These are phyloP conservation scores for Penicillium turbatum DNA, from an alignment of 495 filamentous ascomycete genomes.

Conservation along the genomic window DNA sequence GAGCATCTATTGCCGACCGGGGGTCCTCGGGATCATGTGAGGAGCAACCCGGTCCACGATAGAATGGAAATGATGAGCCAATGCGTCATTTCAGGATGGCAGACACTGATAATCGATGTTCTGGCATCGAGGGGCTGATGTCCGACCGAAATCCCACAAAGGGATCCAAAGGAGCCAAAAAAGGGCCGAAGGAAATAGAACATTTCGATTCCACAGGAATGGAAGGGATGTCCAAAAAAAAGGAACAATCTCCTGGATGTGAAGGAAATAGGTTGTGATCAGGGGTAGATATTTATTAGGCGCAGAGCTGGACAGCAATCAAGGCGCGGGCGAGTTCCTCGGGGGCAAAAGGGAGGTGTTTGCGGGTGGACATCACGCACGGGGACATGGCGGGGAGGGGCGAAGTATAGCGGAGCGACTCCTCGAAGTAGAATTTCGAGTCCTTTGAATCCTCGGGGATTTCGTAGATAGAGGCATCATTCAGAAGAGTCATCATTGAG, in stretches of 20 bases:
- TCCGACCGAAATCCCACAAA: conserved; percentile 5
- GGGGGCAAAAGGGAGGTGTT: conserved; percentile 34
- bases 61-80: not conserved
- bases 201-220: conserved; percentile 16
- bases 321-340: conserved; percentile 43
- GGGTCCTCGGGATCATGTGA: not conserved
- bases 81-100: not conserved
- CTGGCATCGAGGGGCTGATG: not conserved
- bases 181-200: not conserved
- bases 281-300: conserved; percentile 11
- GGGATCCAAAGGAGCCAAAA: not conserved
- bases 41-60: not conserved
- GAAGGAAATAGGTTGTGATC: conserved; percentile 6
- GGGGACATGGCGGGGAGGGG: conserved; percentile 28
- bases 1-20: not conserved
- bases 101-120: not conserved
- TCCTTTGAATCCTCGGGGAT: conserved; percentile 31
- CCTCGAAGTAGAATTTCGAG: conserved; percentile 34
- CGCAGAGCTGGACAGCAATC: conserved; percentile 40
- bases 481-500: conserved; percentile 40
- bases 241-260: conserved; percentile 20
- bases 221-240: conserved; percentile 6
- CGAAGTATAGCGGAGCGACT: conserved; percentile 34
- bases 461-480: conserved; percentile 22
- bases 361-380: conserved; percentile 24